Percentiles rank a stretch among this genome's conserved stretches.
Evolutionary conservation across 257 asterid species (phyloP).

Genomic region (Lavandula angustifolia): DNA sequence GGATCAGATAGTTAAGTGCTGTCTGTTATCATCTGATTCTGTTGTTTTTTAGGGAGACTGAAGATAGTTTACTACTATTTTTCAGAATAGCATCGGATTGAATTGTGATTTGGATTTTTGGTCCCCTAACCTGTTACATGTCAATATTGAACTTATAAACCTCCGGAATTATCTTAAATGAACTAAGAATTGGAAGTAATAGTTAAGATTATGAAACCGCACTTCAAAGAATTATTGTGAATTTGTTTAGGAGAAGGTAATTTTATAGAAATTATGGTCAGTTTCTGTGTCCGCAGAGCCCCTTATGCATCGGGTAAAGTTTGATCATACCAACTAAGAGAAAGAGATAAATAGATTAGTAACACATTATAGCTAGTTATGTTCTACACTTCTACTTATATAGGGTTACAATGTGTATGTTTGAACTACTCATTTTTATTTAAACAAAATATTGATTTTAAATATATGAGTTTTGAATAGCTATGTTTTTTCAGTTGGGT

Average conservation of each 20-base stretch:
- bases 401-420: not conserved
- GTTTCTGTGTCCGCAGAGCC: not conserved
- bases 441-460: not conserved
- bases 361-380: conserved; percentile 8
- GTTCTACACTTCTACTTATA: not conserved
- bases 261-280: not conserved
- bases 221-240: not conserved
- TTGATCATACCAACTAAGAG: not conserved
- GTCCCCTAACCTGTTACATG: not conserved
- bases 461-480: not conserved
- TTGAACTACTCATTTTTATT: not conserved
- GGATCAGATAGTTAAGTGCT: not conserved
- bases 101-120: not conserved
- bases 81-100: not conserved
- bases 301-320: not conserved
- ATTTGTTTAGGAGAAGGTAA: not conserved
- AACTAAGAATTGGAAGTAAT: conserved; percentile 1
- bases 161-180: not conserved
- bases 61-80: not conserved
- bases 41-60: too few relatives aligned
- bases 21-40: not conserved
- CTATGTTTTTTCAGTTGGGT: not conserved
- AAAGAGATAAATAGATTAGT: not conserved
- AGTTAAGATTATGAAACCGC: not conserved
- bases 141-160: not conserved